Evolutionary conservation across 305 asterid genomes (phyloP), one percentile per base, ranked within the genome.

Genomic region (Euphrasia arctica): DNA sequence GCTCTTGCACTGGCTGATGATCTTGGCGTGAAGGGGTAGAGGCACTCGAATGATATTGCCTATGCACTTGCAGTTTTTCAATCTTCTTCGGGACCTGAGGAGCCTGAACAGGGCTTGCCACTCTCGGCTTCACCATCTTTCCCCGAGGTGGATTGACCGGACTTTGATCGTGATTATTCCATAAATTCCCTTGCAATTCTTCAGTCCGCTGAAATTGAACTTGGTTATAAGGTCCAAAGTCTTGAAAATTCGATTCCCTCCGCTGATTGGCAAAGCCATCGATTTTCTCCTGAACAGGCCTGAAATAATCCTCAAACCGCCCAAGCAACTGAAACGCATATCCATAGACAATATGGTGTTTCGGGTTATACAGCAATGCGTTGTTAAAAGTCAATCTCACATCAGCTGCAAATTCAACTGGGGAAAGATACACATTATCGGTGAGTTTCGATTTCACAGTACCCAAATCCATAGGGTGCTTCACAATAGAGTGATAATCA

Each of bases 381-480:
- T 91, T 91, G 63, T 87, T 83, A 62, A 91, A 87, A 29, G 89
- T 85, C 76, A 91, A 67, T 60, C 95, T 76, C 64, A 91, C 84
- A 63, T 91, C 96, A 1, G 77, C 80, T 0, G 98, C 88, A 48
- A 89, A 89, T 64, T 87, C 95, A 18, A 56, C 28, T 0, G 95
- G 95, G 2, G 86, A 54, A 2, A 52, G 62, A 32, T 89, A 89
- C 50, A 73, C 4, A 59, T 74, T 76, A 66, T 74, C 80, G 10
- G 80, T 58, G 4, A 89, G 71, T 72, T 91, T 91, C 0, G 70
- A 51, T 57, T 80, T 87, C 11, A 91, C 96, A 25, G 97, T 89
- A 4, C 98, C 97, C 29, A 91, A 85, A 87, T 91, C 98, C 98
- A 89, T 87, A 0, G 97, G 98, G 49, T 75, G 62, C 83, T 89